Conservation (phyloP, 257 asterid species). For the Dorcoceras hygrometricum region DNA sequence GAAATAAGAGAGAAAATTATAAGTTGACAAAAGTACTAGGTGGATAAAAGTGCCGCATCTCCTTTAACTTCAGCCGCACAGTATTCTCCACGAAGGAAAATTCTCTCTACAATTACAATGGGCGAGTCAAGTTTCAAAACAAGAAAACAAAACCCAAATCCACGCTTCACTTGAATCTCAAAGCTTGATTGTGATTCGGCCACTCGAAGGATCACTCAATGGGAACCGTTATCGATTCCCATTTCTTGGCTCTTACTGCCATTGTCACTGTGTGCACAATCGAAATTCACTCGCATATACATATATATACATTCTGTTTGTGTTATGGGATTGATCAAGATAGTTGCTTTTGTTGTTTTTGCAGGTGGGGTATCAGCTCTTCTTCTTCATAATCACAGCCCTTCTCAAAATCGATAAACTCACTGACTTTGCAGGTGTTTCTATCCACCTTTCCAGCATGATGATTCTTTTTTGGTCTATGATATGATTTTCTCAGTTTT, state of each 20-base stretch:
- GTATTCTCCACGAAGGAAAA: not conserved
- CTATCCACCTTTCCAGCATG: not conserved
- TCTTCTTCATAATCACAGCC: conserved; percentile 83
- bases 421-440: conserved; percentile 90
- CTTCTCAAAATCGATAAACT: conserved; percentile 85
- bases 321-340: conserved; percentile 8
- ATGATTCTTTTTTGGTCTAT: not conserved
- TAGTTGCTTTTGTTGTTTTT: conserved; percentile 30
- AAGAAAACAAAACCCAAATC: not conserved
- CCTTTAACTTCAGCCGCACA: not conserved
- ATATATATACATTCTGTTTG: not conserved
- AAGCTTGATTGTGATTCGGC: not conserved
- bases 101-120: not conserved
- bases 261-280: conserved; percentile 64
- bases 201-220: conserved; percentile 24
- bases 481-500: conserved; percentile 7
- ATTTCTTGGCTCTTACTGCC: conserved; percentile 87
- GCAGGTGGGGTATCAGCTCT: conserved; percentile 83
- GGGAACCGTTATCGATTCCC: conserved; percentile 83
- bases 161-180: not conserved
- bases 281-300: not conserved
- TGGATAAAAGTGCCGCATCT: not conserved
- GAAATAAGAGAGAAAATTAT: not conserved
- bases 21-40: not conserved
- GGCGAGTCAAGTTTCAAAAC: not conserved